Conservation (phyloP, 805 yeast species). For the Candida maesae region DNA sequence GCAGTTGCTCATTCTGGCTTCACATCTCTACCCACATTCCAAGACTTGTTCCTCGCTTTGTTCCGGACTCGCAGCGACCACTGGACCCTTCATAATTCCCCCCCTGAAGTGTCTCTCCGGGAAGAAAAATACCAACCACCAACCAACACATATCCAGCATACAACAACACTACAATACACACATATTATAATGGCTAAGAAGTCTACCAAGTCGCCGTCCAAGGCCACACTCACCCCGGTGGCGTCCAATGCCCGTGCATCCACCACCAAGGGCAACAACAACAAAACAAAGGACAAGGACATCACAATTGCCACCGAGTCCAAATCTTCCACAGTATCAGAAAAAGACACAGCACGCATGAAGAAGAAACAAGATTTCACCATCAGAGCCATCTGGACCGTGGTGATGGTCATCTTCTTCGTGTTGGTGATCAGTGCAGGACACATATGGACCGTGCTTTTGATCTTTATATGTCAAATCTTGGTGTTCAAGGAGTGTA, state of each 20-base stretch:
- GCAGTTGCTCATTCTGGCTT: too few species aligned
- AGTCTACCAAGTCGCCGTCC: background rate
- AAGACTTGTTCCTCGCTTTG: too few species aligned
- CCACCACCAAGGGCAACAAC: too few species aligned
- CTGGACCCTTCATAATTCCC: too few species aligned
- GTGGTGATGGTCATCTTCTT: conserved; percentile 81
- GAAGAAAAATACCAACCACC: too few species aligned
- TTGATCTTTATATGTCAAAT: conserved; percentile 73
- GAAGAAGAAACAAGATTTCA: conserved; percentile 75
- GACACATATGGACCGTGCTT: conserved; percentile 77
- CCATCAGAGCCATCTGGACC: conserved; percentile 91
- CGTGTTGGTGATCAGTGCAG: conserved; percentile 68
- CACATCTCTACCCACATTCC: too few species aligned
- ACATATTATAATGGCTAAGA: too few species aligned
- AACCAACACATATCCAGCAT: background rate
- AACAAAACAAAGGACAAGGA: too few species aligned
- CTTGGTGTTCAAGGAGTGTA: conserved; percentile 87
- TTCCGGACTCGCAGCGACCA: too few species aligned
- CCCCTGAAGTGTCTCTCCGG: too few species aligned
- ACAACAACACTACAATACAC: background rate
- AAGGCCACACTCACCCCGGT: too few species aligned
- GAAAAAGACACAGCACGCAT: conserved; percentile 18
- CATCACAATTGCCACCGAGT: conserved; percentile 5
- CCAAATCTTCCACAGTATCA: background rate
- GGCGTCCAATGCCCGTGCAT: too few species aligned